Evolutionary conservation across 2,329 filamentous ascomycete species (phyloP), one percentile per base, ranked within the genome.

Genomic region (Graphiopsis chlorocephala): DNA sequence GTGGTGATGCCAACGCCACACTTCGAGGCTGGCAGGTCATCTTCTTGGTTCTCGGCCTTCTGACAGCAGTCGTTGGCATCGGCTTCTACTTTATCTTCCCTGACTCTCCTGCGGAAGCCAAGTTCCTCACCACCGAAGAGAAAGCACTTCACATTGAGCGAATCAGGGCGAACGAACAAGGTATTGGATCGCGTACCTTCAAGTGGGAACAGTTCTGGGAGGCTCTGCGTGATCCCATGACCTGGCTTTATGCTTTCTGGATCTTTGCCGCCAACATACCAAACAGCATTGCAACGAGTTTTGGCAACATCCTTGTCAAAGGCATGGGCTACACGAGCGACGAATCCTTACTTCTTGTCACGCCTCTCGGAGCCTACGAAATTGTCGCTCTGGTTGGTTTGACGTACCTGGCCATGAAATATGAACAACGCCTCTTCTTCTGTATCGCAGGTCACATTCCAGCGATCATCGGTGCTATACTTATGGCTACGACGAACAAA

Each of bases 191-290:
- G 69, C 78, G 73, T 66, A 76, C 77, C 31, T 86, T 85, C 74
- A 79, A 82, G 29, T 66, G 74, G 5, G 79, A 84, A 58, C 84
- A 86, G 67, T 75, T 86, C 69, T 79, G 78, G 67, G 84, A 86
- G 67, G 83, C 86, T 0, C 75, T 90, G 10, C 73, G 75, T 0
- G 90, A 93, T 68, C 88, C 88, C 0, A 88, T 91, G 64, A 73
- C 75, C 14, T 79, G 76, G 72, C 65, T 69, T 61, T 61, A 70
- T 14, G 23, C 61, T 6, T 57, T 80, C 42, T 63, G 29, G 63
- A 23, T 25, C 78, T 29, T 53, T 84, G 20, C 83, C 79, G 77
- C 72, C 82, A 28, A 83, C 81, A 79, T 84, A 15, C 83, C 82
- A 0, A 81, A 79, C 63, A 84, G 84, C 55, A 82, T 85, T 42